Base-by-base conservation (phyloP, 2,329 filamentous ascomycete species). In the Pyrenophora teres region DNA sequence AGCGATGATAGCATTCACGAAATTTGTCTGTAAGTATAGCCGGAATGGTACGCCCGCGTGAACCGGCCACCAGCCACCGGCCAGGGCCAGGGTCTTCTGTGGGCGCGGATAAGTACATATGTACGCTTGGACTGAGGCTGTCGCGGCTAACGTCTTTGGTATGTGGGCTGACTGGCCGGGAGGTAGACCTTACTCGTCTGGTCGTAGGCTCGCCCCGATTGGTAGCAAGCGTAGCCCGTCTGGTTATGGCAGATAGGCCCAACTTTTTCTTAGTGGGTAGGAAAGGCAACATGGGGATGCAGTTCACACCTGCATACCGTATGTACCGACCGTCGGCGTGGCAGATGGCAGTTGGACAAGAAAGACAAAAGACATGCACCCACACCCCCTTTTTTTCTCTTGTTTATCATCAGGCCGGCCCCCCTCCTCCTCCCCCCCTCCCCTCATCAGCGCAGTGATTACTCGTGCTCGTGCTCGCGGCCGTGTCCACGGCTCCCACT, bases 21-120 rank as follows among this genome's bases (percentile, higher is more conserved):
- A 5, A 19, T 30, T 30, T 30, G 27, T 30, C 10, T 30, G 25
- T 27, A 27, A 8, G 51, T 50, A 49, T 46, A 54, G 56, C 41
- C 54, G 50, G 54, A 46, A 40, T 41, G 46, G n/a, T n/a, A n/a
- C n/a, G n/a, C n/a, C 40, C 55, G 53, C 23, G 51, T 51, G 54
- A 53, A 45, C 42, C n/a, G 9, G n/a, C n/a, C n/a, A n/a, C n/a
- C n/a, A n/a, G 41, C n/a, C 15, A 15, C 18, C 8, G 19, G n/a
- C 32, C 31, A 43, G 40, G 35, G 30, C 32, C 13, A 41, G 23
- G 40, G 43, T 41, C 41, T 36, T 38, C 43, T 41, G 54, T 57
- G 46, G 52, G 50, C 19, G 44, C 44, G 44, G 44, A n/a, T n/a
- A n/a, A n/a, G n/a, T n/a, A n/a, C n/a, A 48, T 39, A 52, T 33